Conservation (phyloP, 1,284 basidiomycete species). For the Kwoniella shivajii region DNA sequence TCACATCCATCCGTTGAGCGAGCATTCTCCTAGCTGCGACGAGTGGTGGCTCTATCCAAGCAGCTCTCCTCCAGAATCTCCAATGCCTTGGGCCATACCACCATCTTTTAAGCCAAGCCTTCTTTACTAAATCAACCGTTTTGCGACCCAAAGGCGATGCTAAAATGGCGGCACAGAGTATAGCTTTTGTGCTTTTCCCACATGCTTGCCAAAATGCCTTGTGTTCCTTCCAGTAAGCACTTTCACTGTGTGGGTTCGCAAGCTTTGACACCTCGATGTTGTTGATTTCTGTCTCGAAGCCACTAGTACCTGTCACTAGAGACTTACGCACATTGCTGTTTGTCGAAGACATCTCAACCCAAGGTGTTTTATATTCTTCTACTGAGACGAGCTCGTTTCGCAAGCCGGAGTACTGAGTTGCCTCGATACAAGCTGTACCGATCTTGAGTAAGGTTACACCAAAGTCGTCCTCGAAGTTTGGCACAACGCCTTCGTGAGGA, state of each 20-base stretch:
- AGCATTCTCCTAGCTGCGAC: conserved; percentile 5
- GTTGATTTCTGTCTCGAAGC: conserved; percentile 44
- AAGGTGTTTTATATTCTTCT: conserved; percentile 35
- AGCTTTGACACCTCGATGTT: conserved; percentile 42
- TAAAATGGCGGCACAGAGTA: conserved; percentile 28
- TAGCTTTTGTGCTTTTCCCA: conserved; percentile 11
- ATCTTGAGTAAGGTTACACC: conserved; percentile 50
- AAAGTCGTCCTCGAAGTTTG: conserved; percentile 47
- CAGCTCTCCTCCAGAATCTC: conserved; percentile 42
- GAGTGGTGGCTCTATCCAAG: conserved; percentile 36
- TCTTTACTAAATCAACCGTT: conserved; percentile 12
- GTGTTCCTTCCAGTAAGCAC: conserved; percentile 31
- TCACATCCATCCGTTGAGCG: conserved; percentile 4
- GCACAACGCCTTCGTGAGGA: conserved; percentile 47
- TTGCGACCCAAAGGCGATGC: conserved; percentile 35
- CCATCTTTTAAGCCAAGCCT: conserved; percentile 36
- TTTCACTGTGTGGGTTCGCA: conserved; percentile 33
- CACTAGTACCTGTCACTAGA: conserved; percentile 9
- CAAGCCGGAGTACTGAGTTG: conserved; percentile 47
- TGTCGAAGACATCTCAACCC: conserved; percentile 34
- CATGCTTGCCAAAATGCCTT: conserved; percentile 34
- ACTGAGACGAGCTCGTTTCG: conserved; percentile 47
- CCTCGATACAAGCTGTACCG: conserved; percentile 50
- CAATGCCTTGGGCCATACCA: conserved; percentile 51
- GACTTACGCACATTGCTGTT: conserved; percentile 26